phyloP scores from a whole-genome alignment of 1,139 yeast genomes.

The Yarrowia galli region DNA sequence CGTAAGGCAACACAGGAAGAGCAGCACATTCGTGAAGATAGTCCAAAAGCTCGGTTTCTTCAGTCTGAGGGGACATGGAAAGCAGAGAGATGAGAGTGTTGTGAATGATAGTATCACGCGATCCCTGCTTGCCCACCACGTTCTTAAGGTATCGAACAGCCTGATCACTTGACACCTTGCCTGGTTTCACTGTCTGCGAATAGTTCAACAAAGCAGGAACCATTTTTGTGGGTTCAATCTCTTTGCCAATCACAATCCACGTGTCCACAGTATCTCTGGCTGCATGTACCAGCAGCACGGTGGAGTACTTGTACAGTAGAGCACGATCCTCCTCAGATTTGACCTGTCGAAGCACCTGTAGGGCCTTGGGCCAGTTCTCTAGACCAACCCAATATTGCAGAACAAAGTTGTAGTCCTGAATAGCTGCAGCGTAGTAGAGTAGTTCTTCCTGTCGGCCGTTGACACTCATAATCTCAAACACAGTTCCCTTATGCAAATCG shows the following conservation, averaged over 20 bases:
- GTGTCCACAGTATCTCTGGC: conserved; percentile 77
- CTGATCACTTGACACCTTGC: conserved; percentile 56
- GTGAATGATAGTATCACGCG: conserved; percentile 63
- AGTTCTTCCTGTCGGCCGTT: conserved; percentile 71
- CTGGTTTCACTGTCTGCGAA: conserved; percentile 47
- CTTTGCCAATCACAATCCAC: conserved; percentile 67
- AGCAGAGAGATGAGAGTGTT: conserved; percentile 77
- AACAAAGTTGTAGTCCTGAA: conserved; percentile 73
- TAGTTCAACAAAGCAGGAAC: conserved; percentile 80
- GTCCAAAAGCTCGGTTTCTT: conserved; percentile 56
- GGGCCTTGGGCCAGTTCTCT: conserved; percentile 77
- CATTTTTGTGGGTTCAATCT: conserved; percentile 64
- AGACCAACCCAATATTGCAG: conserved; percentile 70
- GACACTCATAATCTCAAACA: conserved; percentile 73
- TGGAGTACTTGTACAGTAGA: conserved; percentile 69
- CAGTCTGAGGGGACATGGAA: conserved; percentile 61
- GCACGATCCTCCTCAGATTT: conserved; percentile 52
- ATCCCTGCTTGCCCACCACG: conserved; percentile 62
- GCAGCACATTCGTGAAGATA: conserved; percentile 54
- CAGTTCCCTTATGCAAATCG: conserved; percentile 65
- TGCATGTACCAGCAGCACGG: conserved; percentile 68
- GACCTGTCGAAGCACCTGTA: conserved; percentile 63
- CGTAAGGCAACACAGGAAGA: conserved; percentile 55
- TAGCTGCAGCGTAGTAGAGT: conserved; percentile 69
- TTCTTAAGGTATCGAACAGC: conserved; percentile 70